Evolutionary conservation across 1,284 basidiomycete species (phyloP), one percentile per base, ranked within the genome.

Genomic region (Apiotrichum gamsii): DNA sequence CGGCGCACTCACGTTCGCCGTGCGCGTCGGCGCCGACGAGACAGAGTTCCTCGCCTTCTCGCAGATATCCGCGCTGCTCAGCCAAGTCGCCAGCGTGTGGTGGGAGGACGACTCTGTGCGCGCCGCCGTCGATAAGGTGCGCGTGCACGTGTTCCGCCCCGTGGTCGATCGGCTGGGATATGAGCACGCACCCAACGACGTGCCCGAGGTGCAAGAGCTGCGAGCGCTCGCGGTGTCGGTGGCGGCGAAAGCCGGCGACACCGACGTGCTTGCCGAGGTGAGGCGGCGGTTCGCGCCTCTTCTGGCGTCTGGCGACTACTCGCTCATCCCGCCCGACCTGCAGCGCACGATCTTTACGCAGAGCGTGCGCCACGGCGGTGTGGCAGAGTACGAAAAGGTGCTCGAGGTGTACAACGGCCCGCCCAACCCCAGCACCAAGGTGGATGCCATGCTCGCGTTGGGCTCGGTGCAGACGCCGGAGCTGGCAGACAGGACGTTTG

Each of bases 91-190:
- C 13, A 78, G 75, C 14, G 81, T 82, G 2, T 95, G 90, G 87
- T 94, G 86, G 84, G 91, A 95, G 70, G 75, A 79, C 63, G 65
- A 80, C 20, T 66, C 76, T 3, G 77, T 85, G 34, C 73, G 80
- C 4, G 77, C 81, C 16, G 75, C 76, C 33, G 62, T 90, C 53
- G 76, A 85, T 55, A 76, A 73, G 21, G 80, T 90, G 70, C 75
- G 81, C 54, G 72, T 77, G 57, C 82, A 84, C 54, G 74, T 95
- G 30, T 90, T 88, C 72, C 77, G 77, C 36, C 91, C 91, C 5
- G 69, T 93, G 28, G 85, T 89, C 23, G 74, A 85, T 42, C 78
- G 77, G 59, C 77, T 95, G 39, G 89, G 90, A 8, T 94, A 84
- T 62, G 83, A 87, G 38, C 87, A 85, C 65, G 69, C 74, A 3